Evolutionary conservation across 1,284 basidiomycete species (phyloP), one percentile per base, ranked within the genome.

Genomic region (Lentinus polychrous): DNA sequence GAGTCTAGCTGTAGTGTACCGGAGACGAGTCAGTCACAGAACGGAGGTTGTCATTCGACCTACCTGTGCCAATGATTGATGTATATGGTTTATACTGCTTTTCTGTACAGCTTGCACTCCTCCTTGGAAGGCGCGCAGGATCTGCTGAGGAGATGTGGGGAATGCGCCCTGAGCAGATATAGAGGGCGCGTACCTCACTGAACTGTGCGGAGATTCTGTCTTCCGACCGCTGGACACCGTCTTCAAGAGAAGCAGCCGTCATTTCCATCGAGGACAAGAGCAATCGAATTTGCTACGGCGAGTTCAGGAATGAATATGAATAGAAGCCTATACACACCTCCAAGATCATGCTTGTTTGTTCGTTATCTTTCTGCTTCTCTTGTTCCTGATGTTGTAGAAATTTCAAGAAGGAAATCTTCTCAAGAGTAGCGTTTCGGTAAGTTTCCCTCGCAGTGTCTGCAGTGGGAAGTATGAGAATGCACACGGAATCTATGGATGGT

Each of bases 381-480:
- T 67, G 66, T 58, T 81, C 77, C 35, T 72, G 68, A 11, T 67
- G 60, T n/a, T 64, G 57, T 8, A 85, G 52, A 53, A 71, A 61
- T n/a, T 66, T 70, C 22, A 85, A 55, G 18, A 86, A 57, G 18
- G 67, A 60, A 10, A 76, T 59, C 50, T 83, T 79, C 52, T 85
- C 80, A 12, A 75, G 49, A 0, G 82, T 84, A 18, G 74, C 71
- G 52, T 87, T 87, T 45, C 66, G 70, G 65, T 86, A 86, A 24
- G 83, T 72, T 49, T 84, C 77, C 54, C 74, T 76, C 1, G 86
- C 85, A 34, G 72, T 66, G 53, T 88, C 86, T 87, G 57, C 20
- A 14, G 41, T 27, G 36, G 23, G 8, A 20, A 41, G 12, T 36
- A 31, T 33, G 3, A 38, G 33, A 33, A 14, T 17, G 37, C 33